Evolutionary conservation across 495 filamentous ascomycete species (phyloP), one percentile per base, ranked within the genome.

Genomic region (Neurospora sp.): DNA sequence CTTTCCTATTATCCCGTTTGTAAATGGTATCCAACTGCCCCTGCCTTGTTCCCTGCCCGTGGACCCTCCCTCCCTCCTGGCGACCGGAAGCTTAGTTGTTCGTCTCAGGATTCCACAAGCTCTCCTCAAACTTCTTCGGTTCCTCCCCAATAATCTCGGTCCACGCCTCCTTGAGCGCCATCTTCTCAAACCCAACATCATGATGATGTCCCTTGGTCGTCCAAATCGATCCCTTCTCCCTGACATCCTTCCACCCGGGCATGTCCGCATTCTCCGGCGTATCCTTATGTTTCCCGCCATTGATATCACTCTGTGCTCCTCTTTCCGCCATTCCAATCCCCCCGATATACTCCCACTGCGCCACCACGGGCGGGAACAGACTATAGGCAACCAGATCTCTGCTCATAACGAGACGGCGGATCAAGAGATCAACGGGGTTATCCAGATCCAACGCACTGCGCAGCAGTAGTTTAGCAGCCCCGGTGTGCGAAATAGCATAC

Each of bases 301-400:
- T 75, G 75, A 78, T 78, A 54, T 78, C 76, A 54, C 66, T 72
- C 71, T 73, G 76, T 0, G 76, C 75, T 11, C 75, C 76, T 2
- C 76, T 49, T 69, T 76, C 71, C 39, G 6, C 38, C 76, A 76
- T 76, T 27, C 76, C 76, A 10, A 78, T 62, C 8, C 73, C 76
- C 2, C 11, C 18, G 2, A 42, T 72, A n/a, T 76, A 78, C 69
- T 76, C 76, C 73, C 75, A 78, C 75, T 78, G 76, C 37, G 75
- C 72, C 20, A 78, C 66, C 3, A 76, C 41, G 8, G 76, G 74
- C 70, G 76, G 76, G 49, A 73, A 54, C 8, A 78, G 69, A 9
- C 49, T 72, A 39, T 78, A 78, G 0, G 75, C 71, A 4, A 78
- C 75, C 14, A 78, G 35, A 46, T 76, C 72, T 5, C 71, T 23